Percentiles rank a stretch among this genome's conserved stretches.
Evolutionary conservation across 2,329 filamentous ascomycete genomes (phyloP).

Genomic region (Ophiostoma sp.): DNA sequence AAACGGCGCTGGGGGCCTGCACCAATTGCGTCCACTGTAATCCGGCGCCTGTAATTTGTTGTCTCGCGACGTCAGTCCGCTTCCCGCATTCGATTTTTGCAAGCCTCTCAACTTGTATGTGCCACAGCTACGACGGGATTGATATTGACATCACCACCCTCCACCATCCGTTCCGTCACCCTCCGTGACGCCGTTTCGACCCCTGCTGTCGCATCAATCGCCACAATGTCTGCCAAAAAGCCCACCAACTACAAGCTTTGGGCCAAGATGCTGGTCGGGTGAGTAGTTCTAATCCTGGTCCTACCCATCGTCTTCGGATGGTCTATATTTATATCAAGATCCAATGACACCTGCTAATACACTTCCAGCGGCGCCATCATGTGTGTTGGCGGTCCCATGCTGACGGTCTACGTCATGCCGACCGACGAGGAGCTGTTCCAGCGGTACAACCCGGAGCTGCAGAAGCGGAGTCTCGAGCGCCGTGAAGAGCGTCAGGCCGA

Average conservation of each 20-base stretch:
- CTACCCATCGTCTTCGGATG: too few relatives aligned
- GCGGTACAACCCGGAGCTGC: slow-evolving; percentile 92
- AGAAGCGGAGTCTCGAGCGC: slow-evolving; percentile 79
- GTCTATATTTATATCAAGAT: neutral
- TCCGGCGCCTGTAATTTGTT: slow-evolving; percentile 5
- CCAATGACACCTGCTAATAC: neutral
- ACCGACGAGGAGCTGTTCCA: slow-evolving; percentile 90
- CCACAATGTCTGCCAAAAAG: slow-evolving; percentile 36
- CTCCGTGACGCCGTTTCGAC: neutral
- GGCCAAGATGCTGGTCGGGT: slow-evolving; percentile 72
- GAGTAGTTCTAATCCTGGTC: slow-evolving; percentile 46
- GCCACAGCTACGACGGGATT: neutral
- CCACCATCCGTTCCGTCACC: neutral
- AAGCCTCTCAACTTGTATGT: neutral
- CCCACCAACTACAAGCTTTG: slow-evolving; percentile 57
- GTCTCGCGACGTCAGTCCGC: neutral
- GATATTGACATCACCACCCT: neutral
- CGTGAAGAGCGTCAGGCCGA: slow-evolving; percentile 76
- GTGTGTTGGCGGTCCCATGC: slow-evolving; percentile 79
- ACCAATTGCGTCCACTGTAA: slow-evolving; percentile 16
- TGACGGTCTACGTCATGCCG: slow-evolving; percentile 78
- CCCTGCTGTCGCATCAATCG: neutral
- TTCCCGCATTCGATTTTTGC: slow-evolving; percentile 9
- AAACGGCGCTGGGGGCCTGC: neutral
- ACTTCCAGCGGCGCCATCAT: slow-evolving; percentile 64